A percentile compares a stretch with the other conserved stretches of the same genome.
Conservation (phyloP, 2,329 filamentous ascomycete genomes). For the Aspergillus chevalieri region DNA sequence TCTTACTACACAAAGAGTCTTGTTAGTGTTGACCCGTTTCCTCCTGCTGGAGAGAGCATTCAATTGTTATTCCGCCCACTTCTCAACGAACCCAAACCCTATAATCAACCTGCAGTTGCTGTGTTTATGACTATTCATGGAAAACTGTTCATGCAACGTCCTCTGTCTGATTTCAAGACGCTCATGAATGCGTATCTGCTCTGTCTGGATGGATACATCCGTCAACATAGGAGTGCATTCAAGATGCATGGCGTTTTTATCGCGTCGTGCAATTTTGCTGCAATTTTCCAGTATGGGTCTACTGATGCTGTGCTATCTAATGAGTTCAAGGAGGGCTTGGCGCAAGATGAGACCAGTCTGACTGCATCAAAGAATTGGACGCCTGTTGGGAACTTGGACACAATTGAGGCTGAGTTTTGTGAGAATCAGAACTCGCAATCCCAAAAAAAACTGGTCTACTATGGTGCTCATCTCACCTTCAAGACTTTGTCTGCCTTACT, state of each 20-base stretch:
- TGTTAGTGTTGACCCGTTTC: no score
- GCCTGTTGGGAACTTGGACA: slow-evolving; percentile 3
- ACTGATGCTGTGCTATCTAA: slow-evolving; percentile 25
- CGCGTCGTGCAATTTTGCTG: slow-evolving; percentile 49
- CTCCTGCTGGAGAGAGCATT: no score
- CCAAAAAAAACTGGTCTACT: slow-evolving; percentile 6
- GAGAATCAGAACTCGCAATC: no score
- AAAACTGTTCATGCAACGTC: no score
- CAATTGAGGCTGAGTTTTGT: no score
- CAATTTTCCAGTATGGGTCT: slow-evolving; percentile 52
- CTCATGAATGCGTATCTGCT: slow-evolving; percentile 28
- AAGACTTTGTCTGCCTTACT: slow-evolving; percentile 41
- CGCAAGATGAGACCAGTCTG: neutral
- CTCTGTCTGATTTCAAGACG: no score
- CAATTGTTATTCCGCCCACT: no score
- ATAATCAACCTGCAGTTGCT: no score
- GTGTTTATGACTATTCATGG: no score
- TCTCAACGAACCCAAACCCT: no score
- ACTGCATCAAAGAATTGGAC: slow-evolving; percentile 14
- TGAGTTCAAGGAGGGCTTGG: slow-evolving; percentile 20
- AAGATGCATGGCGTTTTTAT: slow-evolving; percentile 52
- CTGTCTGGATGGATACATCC: slow-evolving; percentile 48
- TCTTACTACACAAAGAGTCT: no score
- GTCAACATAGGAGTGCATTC: slow-evolving; percentile 41
- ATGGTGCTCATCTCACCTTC: slow-evolving; percentile 36